Evolutionary conservation across 768 basidiomycete genomes (phyloP).

Genomic region (Russula brevipes): DNA sequence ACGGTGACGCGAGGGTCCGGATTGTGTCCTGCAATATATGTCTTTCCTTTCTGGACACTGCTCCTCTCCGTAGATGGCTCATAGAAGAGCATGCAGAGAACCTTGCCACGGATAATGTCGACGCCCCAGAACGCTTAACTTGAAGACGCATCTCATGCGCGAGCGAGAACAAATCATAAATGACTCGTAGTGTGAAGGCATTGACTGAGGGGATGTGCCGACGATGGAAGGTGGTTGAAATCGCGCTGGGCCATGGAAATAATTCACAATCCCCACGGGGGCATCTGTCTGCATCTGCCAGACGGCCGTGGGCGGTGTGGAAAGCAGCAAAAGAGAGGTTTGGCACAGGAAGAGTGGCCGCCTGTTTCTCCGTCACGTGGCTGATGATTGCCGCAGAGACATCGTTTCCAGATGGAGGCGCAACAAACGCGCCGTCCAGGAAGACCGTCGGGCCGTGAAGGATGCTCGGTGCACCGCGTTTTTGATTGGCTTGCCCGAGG

Average conservation of each 20-base stretch:
- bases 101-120: conserved; percentile 78
- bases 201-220: conserved; percentile 93
- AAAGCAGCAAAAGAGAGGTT: conserved; percentile 1
- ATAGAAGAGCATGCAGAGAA: conserved; percentile 90
- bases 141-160: conserved; percentile 97
- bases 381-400: conserved; percentile 49
- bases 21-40: too few relatives aligned
- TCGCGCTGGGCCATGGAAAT: conserved; percentile 33
- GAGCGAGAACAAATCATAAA: conserved; percentile 67
- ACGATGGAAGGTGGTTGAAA: conserved; percentile 72
- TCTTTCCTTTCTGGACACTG: too few relatives aligned
- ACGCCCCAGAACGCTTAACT: conserved; percentile 88
- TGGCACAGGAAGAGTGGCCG: background rate
- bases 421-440: conserved; percentile 74
- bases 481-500: conserved; percentile 50
- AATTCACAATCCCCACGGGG: background rate
- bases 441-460: conserved; percentile 84
- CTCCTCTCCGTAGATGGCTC: too few relatives aligned
- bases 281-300: conserved; percentile 9
- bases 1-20: too few relatives aligned
- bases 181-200: conserved; percentile 43
- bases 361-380: conserved; percentile 14
- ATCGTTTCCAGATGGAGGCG: conserved; percentile 60
- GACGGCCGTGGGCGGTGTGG: conserved; percentile 5
- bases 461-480: conserved; percentile 84